Base-by-base conservation (phyloP, 139 green algal genomes). In the Tetradesmus lagerheimii region DNA sequence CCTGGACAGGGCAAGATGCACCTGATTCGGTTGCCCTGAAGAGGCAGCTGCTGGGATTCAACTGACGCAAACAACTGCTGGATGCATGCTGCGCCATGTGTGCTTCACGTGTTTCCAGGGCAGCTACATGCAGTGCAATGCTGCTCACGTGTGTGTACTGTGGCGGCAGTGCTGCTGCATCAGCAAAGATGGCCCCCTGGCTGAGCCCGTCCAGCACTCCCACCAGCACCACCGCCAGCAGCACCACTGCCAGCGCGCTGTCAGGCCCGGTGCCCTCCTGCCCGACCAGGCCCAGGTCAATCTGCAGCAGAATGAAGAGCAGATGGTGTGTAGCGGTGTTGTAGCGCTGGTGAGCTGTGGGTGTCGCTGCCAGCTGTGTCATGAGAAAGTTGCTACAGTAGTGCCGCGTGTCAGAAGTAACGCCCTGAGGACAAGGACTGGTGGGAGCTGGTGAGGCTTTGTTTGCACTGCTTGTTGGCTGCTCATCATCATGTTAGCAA, bases 131-230 rank as follows among this genome's bases (percentile, higher is more conserved):
- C 8, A 38, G 15, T 3, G 38, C 29, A 0, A 0, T 75, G 57
- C 15, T 18, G 12, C 80, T 80, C 64, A 94, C 94, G n/a, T 97
- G 96, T 6, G 93, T 97, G 92, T 94, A 97, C 12, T 41, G 78
- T 0, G 89, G 87, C 4, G 93, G 92, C 86, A 96, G 90, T 67
- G 89, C 50, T 14, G 93, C 93, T 0, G 92, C 95, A 39, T 96
- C 93, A 3, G 89, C 95, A 93, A 98, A 97, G 34, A 98, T 89
- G 1, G 95, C 96, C 0, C 94, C 95, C 86, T 98, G 96, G 1
- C 86, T 89, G 0, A 96, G 14, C 9, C 96, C 96, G 83, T 98
- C 96, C 8, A 92, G 91, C 11, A 93, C 43, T 15, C 96, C 96
- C 66, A 90, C 91, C 29, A 93, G n/a, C 34, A 93, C 91, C 53